Evolutionary conservation across 768 basidiomycete species (phyloP).

Genomic region (Trametopsis cervina): DNA sequence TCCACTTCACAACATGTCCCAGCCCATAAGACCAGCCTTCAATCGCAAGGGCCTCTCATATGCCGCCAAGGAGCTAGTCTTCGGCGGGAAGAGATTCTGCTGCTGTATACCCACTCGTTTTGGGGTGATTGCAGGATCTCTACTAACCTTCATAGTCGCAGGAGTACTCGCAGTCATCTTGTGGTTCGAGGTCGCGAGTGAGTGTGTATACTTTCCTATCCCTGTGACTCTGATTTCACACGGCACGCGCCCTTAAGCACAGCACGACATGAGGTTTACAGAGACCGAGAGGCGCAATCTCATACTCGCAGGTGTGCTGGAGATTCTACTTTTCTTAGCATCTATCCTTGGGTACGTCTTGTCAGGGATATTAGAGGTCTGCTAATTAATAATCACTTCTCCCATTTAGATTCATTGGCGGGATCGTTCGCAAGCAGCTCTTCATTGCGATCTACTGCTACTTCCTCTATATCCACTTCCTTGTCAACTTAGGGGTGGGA

Average conservation of each 20-base stretch:
- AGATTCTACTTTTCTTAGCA: slow-evolving; percentile 43
- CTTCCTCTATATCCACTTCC: slow-evolving; percentile 50
- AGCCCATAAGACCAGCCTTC: no score
- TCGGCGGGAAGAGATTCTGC: slow-evolving; percentile 49
- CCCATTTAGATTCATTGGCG: slow-evolving; percentile 49
- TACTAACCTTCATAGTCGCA: slow-evolving; percentile 46
- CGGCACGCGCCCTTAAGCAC: no score
- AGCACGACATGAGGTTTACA: slow-evolving; percentile 23
- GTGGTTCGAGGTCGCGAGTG: slow-evolving; percentile 60
- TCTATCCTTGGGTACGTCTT: slow-evolving; percentile 50
- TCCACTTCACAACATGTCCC: no score
- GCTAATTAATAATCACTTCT: neutral
- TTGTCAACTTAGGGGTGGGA: slow-evolving; percentile 47
- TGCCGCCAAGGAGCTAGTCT: slow-evolving; percentile 21
- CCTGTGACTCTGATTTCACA: no score
- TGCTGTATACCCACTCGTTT: slow-evolving; percentile 57
- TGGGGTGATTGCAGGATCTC: slow-evolving; percentile 50
- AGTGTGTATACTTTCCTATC: slow-evolving; percentile 28
- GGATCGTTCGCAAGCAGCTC: slow-evolving; percentile 51
- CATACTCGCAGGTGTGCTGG: slow-evolving; percentile 43
- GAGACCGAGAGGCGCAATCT: slow-evolving; percentile 34
- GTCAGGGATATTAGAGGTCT: neutral
- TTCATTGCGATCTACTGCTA: slow-evolving; percentile 52
- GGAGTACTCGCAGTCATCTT: slow-evolving; percentile 45
- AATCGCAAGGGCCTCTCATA: no score